These are phyloP conservation scores for Petunia secreta DNA, from an alignment of 257 asterid genomes.

Conservation along the genomic window DNA sequence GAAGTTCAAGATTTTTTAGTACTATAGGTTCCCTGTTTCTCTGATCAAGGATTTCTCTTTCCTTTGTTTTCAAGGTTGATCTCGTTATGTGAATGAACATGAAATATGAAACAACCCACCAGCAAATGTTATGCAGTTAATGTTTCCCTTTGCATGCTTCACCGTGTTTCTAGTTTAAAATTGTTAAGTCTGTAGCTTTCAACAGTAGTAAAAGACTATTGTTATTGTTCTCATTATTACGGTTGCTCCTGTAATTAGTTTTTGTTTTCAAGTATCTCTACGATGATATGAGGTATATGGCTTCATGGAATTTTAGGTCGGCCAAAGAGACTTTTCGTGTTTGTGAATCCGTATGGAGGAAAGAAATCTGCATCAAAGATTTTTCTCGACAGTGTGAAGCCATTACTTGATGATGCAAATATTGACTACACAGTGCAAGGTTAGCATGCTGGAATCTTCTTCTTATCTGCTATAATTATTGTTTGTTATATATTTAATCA, in stretches of 20 bases:
- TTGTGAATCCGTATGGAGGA: constrained; percentile 95
- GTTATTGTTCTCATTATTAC: constrained; percentile 11
- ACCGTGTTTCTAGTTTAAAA: background rate
- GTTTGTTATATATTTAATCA: background rate
- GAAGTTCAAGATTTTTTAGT: too few species aligned
- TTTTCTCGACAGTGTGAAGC: constrained; percentile 70
- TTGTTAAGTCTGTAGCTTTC: background rate
- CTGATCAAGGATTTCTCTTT: background rate
- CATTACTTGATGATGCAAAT: constrained; percentile 83
- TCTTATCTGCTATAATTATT: background rate
- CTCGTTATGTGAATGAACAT: background rate
- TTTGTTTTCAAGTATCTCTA: background rate
- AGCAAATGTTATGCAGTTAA: background rate
- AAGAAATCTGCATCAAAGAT: constrained; percentile 73
- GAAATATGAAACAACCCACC: background rate
- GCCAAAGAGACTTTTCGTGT: constrained; percentile 73
- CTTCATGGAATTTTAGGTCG: constrained; percentile 52
- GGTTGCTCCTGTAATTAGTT: background rate
- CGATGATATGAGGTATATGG: background rate
- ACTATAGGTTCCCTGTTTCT: background rate
- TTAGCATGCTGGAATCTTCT: constrained; percentile 15
- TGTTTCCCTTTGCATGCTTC: background rate
- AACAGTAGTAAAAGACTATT: background rate
- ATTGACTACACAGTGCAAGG: constrained; percentile 73
- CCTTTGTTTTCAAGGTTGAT: background rate